Evolutionary conservation across 805 yeast species (phyloP), one percentile per base, ranked within the genome.

Genomic region (Ogataea polymorpha): DNA sequence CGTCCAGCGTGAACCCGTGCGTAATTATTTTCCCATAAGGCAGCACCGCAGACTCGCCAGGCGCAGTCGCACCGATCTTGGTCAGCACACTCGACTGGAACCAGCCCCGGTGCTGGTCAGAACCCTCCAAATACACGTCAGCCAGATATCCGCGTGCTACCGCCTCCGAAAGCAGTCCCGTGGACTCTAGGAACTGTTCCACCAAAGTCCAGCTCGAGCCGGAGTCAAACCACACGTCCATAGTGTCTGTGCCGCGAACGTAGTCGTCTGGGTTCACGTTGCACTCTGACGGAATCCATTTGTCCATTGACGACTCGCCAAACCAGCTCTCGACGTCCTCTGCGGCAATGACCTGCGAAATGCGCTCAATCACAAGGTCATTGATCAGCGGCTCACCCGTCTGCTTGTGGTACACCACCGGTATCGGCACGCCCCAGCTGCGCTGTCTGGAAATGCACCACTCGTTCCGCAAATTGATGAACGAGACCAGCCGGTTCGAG

Each of bases 81-180:
- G 95, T 89, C 43, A 93, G 67, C 20, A 93, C 65, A 1, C 96
- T 88, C 23, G 96, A 86, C 66, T 93, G 99, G 61, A 93, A 93
- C 99, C 99, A 93, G 1, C 99, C 99, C 45, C 99, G 76, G 58
- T 93, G 99, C 62, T 93, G 99, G 58, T 93, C 99, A n/a, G 90
- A 79, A 2, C 99, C 99, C 68, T 93, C 99, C 11, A 91, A 62
- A 57, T 88, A 91, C n/a, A 87, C 74, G 62, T 90, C 95, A 0
- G 95, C 82, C 4, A 80, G 51, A n/a, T 64, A 66, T 0, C 65
- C 67, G 23, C 79, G 67, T 1, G 55, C 37, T 6, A 49, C 44
- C 4, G 66, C 63, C 35, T 56, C 58, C 2, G 58, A 56, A 5
- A 58, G 23, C 10, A 72, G 50, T 1, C 62, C 60, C 24, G 64